Conservation (phyloP, 2,329 filamentous ascomycete species). For the Tolypocladium inflatum region DNA sequence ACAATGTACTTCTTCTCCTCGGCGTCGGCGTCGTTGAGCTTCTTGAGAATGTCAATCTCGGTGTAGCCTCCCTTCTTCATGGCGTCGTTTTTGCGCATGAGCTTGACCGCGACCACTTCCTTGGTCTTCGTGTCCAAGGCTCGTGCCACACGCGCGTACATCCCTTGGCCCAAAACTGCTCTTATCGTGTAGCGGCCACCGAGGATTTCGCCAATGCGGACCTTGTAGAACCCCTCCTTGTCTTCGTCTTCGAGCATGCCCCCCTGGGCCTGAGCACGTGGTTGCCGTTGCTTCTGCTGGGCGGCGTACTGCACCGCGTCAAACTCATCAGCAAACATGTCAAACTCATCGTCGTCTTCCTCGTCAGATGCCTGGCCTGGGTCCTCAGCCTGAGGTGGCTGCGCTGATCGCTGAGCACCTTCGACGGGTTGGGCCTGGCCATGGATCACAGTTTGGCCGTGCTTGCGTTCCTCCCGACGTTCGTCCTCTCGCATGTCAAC, state of each 20-base stretch:
- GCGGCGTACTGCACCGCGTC: conserved; percentile 56
- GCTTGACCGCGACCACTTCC: conserved; percentile 86
- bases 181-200: conserved; percentile 85
- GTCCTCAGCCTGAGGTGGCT: conserved; percentile 27
- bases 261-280: conserved; percentile 55
- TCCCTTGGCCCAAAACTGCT: conserved; percentile 80
- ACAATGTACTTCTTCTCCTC: conserved; percentile 90
- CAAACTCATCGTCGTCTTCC: conserved; percentile 62
- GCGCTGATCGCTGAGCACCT: conserved; percentile 2
- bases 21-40: conserved; percentile 74
- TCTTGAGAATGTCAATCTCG: conserved; percentile 86
- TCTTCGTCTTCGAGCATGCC: conserved; percentile 90
- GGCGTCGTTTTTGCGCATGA: conserved; percentile 92
- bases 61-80: conserved; percentile 87
- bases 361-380: conserved; percentile 16
- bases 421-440: conserved; percentile 27
- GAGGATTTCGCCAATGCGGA: conserved; percentile 83
- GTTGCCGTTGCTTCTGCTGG: conserved; percentile 34
- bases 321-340: conserved; percentile 86
- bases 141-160: conserved; percentile 93
- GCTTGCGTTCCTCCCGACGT: conserved; percentile 56
- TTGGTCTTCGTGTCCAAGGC: conserved; percentile 69
- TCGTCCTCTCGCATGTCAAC: conserved; percentile 81
- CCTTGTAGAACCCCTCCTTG: conserved; percentile 91
- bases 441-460: conserved; percentile 43